Base-by-base conservation (phyloP, 768 basidiomycete species). In the Naematelia encephala region DNA sequence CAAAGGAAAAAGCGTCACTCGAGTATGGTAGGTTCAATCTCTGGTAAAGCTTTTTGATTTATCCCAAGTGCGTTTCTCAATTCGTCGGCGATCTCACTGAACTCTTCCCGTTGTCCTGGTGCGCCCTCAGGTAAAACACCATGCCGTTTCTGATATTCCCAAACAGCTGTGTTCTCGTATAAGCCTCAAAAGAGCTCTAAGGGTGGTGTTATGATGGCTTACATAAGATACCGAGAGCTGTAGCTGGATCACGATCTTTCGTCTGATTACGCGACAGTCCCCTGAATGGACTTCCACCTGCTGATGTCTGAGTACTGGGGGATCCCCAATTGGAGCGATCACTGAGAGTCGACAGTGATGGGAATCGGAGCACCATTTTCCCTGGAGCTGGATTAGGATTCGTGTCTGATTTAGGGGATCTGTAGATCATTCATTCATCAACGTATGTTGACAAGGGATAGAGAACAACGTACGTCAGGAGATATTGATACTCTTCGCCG, bases 181-280 rank as follows among this genome's bases (percentile, higher is more conserved):
- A n/a, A n/a, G n/a, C n/a, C n/a, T n/a, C n/a, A n/a, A n/a, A n/a
- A n/a, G 22, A 57, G 46, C 27, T 39, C 28, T 45, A 1, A 34
- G 25, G n/a, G 14, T 44, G 48, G 21, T n/a, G 5, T 50, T 27
- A 22, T 19, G 13, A 26, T 8, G 4, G 74, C 70, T 45, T 16
- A 90, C 93, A 86, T 29, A 92, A 79, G 59, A 92, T 82, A 5
- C 84, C 79, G 70, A 91, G 88, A 14, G 87, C 78, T 39, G 84
- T 78, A 1, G 82, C 83, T 3, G 90, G 90, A 67, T 90, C 89
- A n/a, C 89, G 81, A 68, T 87, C 87, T 76, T 88, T 91, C 0
- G 88, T 89, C 75, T 89, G 85, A 61, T 85, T 82, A 75, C 84
- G 87, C 23, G 85, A 85, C 73, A 91, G 71, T 25, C 78, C 78